Evolutionary conservation across 2,329 filamentous ascomycete species (phyloP).

Genomic region (Onygena corvina): DNA sequence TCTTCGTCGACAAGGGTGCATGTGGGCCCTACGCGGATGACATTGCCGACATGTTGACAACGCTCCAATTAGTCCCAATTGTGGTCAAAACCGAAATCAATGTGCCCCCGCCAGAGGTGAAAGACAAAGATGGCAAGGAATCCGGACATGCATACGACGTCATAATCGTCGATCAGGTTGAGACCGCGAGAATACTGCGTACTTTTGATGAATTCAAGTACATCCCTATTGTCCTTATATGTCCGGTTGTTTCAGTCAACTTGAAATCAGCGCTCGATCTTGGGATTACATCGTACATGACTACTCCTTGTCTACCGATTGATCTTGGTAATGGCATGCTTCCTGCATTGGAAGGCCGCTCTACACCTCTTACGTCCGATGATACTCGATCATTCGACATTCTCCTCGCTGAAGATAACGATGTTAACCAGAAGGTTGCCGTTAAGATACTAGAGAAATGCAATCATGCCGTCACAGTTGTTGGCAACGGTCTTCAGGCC

Average conservation of each 20-base stretch:
- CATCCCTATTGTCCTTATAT: constrained; percentile 84
- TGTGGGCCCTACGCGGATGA: constrained; percentile 55
- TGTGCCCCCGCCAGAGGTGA: constrained; percentile 45
- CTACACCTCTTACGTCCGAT: constrained; percentile 80
- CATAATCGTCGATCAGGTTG: constrained; percentile 87
- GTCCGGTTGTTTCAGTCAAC: constrained; percentile 77
- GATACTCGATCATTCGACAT: constrained; percentile 95
- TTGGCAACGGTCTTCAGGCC: constrained; percentile 87
- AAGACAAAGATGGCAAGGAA: constrained; percentile 39
- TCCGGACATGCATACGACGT: constrained; percentile 67
- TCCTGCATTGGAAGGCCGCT: constrained; percentile 82
- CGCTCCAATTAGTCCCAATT: constrained; percentile 67
- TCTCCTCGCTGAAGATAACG: constrained; percentile 88
- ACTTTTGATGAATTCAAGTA: constrained; percentile 95
- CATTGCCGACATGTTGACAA: constrained; percentile 64
- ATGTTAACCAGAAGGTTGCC: constrained; percentile 88
- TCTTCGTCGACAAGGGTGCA: constrained; percentile 86
- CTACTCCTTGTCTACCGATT: constrained; percentile 84
- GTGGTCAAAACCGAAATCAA: constrained; percentile 68
- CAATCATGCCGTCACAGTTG: constrained; percentile 58
- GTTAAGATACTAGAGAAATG: constrained; percentile 97
- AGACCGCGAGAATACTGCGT: constrained; percentile 72
- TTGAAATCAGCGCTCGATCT: constrained; percentile 88
- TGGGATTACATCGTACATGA: constrained; percentile 98
- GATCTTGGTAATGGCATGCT: constrained; percentile 95